Evolutionary conservation across 768 basidiomycete genomes (phyloP), one percentile per base, ranked within the genome.

Genomic region (Tylopilus plumbeoviolaceoides): DNA sequence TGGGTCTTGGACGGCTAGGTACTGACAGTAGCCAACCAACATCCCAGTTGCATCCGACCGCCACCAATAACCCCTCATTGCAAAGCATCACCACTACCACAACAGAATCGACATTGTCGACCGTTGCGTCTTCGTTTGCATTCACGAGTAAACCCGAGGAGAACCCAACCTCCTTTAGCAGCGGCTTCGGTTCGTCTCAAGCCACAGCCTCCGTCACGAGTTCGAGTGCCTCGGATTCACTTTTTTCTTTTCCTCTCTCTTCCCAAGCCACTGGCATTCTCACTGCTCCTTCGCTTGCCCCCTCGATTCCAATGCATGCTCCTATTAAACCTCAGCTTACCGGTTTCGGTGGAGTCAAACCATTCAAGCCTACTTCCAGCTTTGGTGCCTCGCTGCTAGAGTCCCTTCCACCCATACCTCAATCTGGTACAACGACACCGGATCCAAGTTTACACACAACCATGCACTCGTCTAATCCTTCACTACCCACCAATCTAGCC

Each of bases 281-380:
- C 17, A 69, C 75, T 0, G 54, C 61, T 12, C 54, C 66, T 23
- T 68, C 74, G 0, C 64, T 62, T 36, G 44, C 69, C 0, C 66
- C 73, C 1, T 73, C 74, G 5, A 63, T 69, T 35, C 63, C 73
- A n/a, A 48, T 68, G 11, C 54, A 68, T 21, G 35, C 48, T 42
- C 63, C 55, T 41, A 47, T 81, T 15, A 75, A 73, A 57, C 60
- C 77, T 4, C 80, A 81, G 60, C 47, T 59, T 43, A 81, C 80
- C 5, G 80, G 80, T 2, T 80, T 75, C 49, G 73, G 77, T 23
- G 85, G 84, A 6, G 66, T 91, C 58, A 90, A 87, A 64, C 81
- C 87, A 7, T 93, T 93, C 76, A 90, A 91, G 62, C 91, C 91
- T 3, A 78, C 84, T 3, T 87, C 85, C 2, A 84, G 80, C 39